Percentiles rank a stretch among this genome's conserved stretches.
Conservation (phyloP, 2,329 filamentous ascomycete species). For the Clarireedia paspali region DNA sequence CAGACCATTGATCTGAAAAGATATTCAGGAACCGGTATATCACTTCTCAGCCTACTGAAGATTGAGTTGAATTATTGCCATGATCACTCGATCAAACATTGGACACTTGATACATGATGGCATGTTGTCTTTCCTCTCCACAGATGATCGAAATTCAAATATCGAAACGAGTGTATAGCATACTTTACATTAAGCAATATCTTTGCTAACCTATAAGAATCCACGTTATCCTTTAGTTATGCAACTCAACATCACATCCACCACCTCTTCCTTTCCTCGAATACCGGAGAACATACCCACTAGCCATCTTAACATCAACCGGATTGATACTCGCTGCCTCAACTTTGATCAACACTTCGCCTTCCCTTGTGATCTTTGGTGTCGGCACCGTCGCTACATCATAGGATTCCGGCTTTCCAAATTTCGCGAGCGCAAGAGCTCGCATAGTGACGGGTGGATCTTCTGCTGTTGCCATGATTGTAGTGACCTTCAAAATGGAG, state of each 20-base stretch:
- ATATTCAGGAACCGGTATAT: too few species aligned
- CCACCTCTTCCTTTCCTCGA: background rate
- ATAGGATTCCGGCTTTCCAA: slow-evolving; percentile 22
- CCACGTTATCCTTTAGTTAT: background rate
- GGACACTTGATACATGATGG: background rate
- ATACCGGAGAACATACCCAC: slow-evolving; percentile 20
- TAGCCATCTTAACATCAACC: slow-evolving; percentile 34
- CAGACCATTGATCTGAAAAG: too few species aligned
- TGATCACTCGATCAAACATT: too few species aligned
- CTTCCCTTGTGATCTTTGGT: slow-evolving; percentile 36
- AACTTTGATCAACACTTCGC: slow-evolving; percentile 39
- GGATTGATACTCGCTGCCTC: slow-evolving; percentile 39
- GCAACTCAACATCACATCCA: background rate
- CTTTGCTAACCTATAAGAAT: background rate
- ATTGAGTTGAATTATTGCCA: too few species aligned
- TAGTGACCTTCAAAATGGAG: background rate
- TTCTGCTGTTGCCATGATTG: slow-evolving; percentile 15
- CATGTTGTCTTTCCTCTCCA: background rate
- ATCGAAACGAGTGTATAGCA: background rate
- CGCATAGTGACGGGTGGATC: slow-evolving; percentile 20
- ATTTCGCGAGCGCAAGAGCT: slow-evolving; percentile 20
- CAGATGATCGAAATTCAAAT: background rate
- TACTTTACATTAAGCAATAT: background rate
- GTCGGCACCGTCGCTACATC: slow-evolving; percentile 36
- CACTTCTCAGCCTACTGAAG: too few species aligned